Base-by-base conservation (phyloP, 2,329 filamentous ascomycete species). In the Phaeosphaeriaceae sp. region DNA sequence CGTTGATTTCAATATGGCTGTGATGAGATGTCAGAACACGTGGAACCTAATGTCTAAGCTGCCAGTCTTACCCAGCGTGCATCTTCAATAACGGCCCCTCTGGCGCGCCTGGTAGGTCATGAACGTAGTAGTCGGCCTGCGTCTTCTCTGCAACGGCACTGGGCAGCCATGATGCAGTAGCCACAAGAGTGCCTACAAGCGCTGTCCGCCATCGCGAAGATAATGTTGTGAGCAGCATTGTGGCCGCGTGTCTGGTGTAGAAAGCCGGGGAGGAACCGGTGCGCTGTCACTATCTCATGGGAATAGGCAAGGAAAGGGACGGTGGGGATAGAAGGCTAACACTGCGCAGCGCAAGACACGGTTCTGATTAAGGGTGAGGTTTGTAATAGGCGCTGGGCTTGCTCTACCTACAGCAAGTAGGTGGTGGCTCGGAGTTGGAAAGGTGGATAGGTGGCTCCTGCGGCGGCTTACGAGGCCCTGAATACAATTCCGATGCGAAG, bases 1-100 rank as follows among this genome's bases (percentile, higher is more conserved):
- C 84, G 28, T 87, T 89, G 66, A 99, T 83, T 76, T 97, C 92
- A 73, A 99, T 88, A 77, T 99, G 94, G 46, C 92, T 96, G 70
- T 42, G 29, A 6, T n/a, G 11, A 17, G 35, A 2, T 20, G 39
- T 64, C 47, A 56, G 52, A 21, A 16, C 17, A 30, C 37, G 7
- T 9, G 15, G 23, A 9, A 26, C 13, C 29, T 15, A 11, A 26
- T 28, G 28, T 23, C 18, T 18, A 15, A 32, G 36, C 39, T 21
- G 20, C n/a, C 28, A 18, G 7, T 32, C 88, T 79, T 79, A 96
- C 91, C 94, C 94, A 78, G 94, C 93, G 81, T 97, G 94, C 93
- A 97, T 97, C 81, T 96, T 97, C 68, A 96, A 77, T 53, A 91
- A 76, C 30, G 90, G 87, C 60, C 44, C 44, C 21, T 85, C 80